Percentiles rank a stretch among this genome's conserved stretches.
These are phyloP conservation scores for Batrachochytrium dendrobatidis DNA, from an alignment of 371 early-diverging fungal genomes.

Conservation along the genomic window DNA sequence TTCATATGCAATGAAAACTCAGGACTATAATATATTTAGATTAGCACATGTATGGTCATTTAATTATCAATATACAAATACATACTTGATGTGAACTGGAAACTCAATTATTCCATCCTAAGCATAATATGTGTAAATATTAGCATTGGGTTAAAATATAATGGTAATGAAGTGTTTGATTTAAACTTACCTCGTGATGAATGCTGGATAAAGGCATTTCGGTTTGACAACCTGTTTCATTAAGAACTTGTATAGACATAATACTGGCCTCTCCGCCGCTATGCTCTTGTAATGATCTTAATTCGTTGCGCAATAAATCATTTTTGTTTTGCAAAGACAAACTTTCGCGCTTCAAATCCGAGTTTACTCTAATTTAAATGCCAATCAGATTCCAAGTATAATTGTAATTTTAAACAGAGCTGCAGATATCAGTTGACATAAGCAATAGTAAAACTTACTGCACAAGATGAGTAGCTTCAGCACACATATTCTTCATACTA, in stretches of 20 bases:
- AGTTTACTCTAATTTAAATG: conserved; percentile 7
- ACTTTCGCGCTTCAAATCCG: conserved; percentile 12
- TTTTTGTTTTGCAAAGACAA: conserved; percentile 1
- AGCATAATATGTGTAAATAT: neutral
- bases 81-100: conserved; percentile 12
- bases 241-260: conserved; percentile 10
- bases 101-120: conserved; percentile 2
- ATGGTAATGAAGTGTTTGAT: too few relatives aligned
- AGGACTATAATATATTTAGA: too few relatives aligned
- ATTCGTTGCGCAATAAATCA: neutral
- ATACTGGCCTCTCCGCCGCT: conserved; percentile 2
- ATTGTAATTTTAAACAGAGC: neutral
- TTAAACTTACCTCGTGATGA: too few relatives aligned
- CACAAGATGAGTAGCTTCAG: neutral
- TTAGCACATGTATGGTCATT: too few relatives aligned
- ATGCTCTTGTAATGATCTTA: neutral
- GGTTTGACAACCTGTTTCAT: conserved; percentile 5
- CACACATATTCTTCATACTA: neutral
- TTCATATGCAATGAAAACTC: too few relatives aligned
- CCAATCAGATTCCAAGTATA: too few relatives aligned
- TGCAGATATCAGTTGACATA: too few relatives aligned
- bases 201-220: too few relatives aligned
- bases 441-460: neutral
- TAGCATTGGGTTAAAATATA: too few relatives aligned
- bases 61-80: too few relatives aligned